phyloP scores from a whole-genome alignment of 2,329 filamentous ascomycete genomes.

The Pseudogymnoascus sp. region DNA sequence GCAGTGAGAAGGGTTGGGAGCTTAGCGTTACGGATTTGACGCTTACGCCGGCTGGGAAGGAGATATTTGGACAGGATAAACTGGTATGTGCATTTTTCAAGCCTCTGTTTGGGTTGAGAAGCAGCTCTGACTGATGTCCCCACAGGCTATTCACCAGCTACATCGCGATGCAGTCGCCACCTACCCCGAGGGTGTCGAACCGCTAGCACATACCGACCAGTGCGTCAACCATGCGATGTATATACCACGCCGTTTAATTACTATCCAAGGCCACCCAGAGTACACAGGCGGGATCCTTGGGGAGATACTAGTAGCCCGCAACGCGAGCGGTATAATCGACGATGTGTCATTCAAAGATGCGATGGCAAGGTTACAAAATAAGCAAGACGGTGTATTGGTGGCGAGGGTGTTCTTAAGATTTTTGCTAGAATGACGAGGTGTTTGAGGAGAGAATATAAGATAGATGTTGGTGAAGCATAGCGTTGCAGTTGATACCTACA shows the following conservation, averaged over 20 bases:
- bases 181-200: slow-evolving; percentile 53
- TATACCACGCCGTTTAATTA: slow-evolving; percentile 54
- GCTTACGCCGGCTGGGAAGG: slow-evolving; percentile 60
- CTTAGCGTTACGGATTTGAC: slow-evolving; percentile 63
- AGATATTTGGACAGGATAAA: slow-evolving; percentile 60
- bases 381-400: slow-evolving; percentile 74
- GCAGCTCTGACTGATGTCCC: not conserved
- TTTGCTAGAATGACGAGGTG: slow-evolving; percentile 42
- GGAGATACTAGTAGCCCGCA: slow-evolving; percentile 58
- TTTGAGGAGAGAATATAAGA: not conserved
- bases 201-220: slow-evolving; percentile 54
- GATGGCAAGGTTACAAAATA: slow-evolving; percentile 53
- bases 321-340: slow-evolving; percentile 58
- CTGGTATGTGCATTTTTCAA: slow-evolving; percentile 33
- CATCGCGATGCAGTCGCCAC: slow-evolving; percentile 68
- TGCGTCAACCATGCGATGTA: slow-evolving; percentile 81
- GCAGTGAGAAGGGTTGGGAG: slow-evolving; percentile 70
- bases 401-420: slow-evolving; percentile 71
- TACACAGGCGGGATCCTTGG: slow-evolving; percentile 64
- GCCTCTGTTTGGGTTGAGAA: not conserved
- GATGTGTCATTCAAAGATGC: slow-evolving; percentile 63
- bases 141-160: slow-evolving; percentile 71
- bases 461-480: not conserved
- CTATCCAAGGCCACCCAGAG: slow-evolving; percentile 82
- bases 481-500: not conserved